These are phyloP conservation scores for Crucihimalaya himalaica DNA, from an alignment of 345 rosid species.

Conservation along the genomic window DNA sequence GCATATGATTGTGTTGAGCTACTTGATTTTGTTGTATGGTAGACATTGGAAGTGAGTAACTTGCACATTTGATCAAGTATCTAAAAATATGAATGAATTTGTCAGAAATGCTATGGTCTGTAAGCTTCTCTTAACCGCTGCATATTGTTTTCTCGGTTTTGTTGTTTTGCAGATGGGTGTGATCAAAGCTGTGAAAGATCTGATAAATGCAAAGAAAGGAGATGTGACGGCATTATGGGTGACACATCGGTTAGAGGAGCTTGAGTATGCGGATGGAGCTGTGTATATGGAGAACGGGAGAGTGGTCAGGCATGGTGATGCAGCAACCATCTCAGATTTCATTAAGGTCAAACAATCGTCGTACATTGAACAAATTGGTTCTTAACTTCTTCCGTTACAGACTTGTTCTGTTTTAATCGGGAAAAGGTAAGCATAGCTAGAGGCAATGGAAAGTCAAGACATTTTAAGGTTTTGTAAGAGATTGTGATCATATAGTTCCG, in stretches of 20 bases:
- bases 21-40: slow-evolving; percentile 7
- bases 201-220: slow-evolving; percentile 49
- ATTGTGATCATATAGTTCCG: slow-evolving; percentile 14
- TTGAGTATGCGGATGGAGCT: slow-evolving; percentile 85
- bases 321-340: slow-evolving; percentile 53
- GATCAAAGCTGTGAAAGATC: slow-evolving; percentile 72
- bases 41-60: slow-evolving; percentile 7
- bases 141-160: slow-evolving; percentile 6
- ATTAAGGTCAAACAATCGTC: slow-evolving; percentile 61
- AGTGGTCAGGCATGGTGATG: slow-evolving; percentile 66
- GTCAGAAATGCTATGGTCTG: background rate
- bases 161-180: slow-evolving; percentile 63
- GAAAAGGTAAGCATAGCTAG: background rate
- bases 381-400: slow-evolving; percentile 12
- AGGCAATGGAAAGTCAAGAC: slow-evolving; percentile 12
- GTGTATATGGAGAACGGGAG: slow-evolving; percentile 86
- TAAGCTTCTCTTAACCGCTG: background rate
- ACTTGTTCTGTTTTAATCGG: background rate
- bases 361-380: slow-evolving; percentile 53
- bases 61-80: background rate
- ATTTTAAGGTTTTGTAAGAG: slow-evolving; percentile 1
- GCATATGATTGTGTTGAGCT: slow-evolving; percentile 2
- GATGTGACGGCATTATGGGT: slow-evolving; percentile 91
- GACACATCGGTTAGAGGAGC: slow-evolving; percentile 92
- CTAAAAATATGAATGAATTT: background rate